Conservation (phyloP, 2,329 filamentous ascomycete species). For the Ophiostoma pallidulum region DNA sequence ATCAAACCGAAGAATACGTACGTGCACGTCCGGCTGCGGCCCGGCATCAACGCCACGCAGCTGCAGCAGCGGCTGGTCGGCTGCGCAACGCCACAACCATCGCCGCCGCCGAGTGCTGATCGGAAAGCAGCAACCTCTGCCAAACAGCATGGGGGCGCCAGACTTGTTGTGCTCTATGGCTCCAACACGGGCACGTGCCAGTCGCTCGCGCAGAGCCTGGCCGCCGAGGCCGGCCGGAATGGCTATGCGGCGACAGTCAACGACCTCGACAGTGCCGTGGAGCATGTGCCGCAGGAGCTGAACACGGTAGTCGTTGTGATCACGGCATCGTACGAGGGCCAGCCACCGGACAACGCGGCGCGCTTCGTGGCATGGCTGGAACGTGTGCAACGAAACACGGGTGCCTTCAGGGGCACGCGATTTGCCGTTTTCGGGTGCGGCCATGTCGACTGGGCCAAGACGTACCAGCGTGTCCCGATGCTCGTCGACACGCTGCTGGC, state of each 20-base stretch:
- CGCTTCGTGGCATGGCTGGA: slow-evolving; percentile 61
- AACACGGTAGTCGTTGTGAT: slow-evolving; percentile 56
- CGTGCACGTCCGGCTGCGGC: slow-evolving; percentile 47
- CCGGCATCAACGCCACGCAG: slow-evolving; percentile 28
- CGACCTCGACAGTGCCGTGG: slow-evolving; percentile 51
- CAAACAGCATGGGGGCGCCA: slow-evolving; percentile 28
- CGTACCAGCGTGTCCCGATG: slow-evolving; percentile 57
- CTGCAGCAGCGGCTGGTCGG: slow-evolving; percentile 13
- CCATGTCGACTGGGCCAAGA: slow-evolving; percentile 43
- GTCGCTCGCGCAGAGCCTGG: slow-evolving; percentile 52
- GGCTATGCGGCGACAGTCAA: slow-evolving; percentile 46
- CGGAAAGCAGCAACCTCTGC: no score
- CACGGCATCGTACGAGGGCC: slow-evolving; percentile 61
- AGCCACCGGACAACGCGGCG: slow-evolving; percentile 62
- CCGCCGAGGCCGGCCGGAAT: slow-evolving; percentile 45
- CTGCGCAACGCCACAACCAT: neutral
- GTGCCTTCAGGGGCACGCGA: slow-evolving; percentile 43
- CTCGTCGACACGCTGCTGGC: slow-evolving; percentile 45
- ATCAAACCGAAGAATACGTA: slow-evolving; percentile 53
- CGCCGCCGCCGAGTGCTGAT: neutral
- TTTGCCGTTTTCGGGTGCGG: slow-evolving; percentile 64
- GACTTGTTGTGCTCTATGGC: slow-evolving; percentile 56
- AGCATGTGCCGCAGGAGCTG: slow-evolving; percentile 44
- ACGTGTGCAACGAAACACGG: slow-evolving; percentile 33
- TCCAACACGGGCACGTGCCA: slow-evolving; percentile 68